A percentile compares a stretch with the other conserved stretches of the same genome.
phyloP scores from a whole-genome alignment of 148 eudicot genomes.

The Vaccinium darrowii region DNA sequence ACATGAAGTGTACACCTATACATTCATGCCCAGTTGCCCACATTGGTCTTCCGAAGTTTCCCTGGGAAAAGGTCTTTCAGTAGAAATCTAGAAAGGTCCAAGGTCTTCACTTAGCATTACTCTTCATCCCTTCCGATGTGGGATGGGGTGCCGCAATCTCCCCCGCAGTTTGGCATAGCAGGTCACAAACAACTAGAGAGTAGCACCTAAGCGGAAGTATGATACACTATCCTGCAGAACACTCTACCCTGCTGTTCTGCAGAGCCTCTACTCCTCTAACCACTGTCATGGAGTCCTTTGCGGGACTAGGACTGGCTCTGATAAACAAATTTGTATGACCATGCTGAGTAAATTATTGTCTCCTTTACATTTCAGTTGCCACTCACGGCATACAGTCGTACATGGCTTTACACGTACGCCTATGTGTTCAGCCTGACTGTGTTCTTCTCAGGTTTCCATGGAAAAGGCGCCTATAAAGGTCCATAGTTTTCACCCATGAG shows the following conservation, averaged over 20 bases:
- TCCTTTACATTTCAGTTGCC: not conserved
- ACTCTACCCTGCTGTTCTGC: not conserved
- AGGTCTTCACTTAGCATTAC: not conserved
- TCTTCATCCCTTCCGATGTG: not conserved
- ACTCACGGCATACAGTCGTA: not conserved
- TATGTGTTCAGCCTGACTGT: not conserved
- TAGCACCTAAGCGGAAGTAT: not conserved
- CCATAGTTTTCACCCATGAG: not conserved
- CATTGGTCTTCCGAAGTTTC: not conserved
- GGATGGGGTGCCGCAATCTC: not conserved
- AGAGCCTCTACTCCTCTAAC: not conserved
- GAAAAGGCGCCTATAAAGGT: not conserved
- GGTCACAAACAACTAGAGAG: not conserved
- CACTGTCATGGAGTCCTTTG: not conserved
- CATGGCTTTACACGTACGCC: not conserved
- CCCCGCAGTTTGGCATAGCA: not conserved
- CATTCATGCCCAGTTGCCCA: not conserved
- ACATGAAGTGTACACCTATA: not conserved
- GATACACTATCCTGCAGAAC: not conserved
- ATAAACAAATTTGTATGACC: not conserved
- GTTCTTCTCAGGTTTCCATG: not conserved
- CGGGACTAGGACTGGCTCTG: not conserved
- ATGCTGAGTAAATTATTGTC: not conserved
- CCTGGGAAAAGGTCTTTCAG: not conserved
- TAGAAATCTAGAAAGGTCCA: not conserved